Base-by-base conservation (phyloP, 495 filamentous ascomycete species). In the Parachaetomium inaequale region DNA sequence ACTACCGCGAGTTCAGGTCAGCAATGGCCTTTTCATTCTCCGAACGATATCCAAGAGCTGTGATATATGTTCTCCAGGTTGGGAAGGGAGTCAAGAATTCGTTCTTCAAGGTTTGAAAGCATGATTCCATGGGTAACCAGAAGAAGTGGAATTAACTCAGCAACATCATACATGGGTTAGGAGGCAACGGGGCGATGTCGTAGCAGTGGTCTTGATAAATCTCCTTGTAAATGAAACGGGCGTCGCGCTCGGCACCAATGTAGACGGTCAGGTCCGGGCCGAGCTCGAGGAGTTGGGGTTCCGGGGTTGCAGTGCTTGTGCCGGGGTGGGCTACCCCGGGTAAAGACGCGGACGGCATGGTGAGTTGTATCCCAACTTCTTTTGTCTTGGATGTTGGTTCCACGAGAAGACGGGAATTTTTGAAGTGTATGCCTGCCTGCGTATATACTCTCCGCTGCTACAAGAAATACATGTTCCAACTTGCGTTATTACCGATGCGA, bases 171-270 rank as follows among this genome's bases (percentile, higher is more conserved):
- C 42, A 45, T 2, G 42, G 42, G 42, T 45, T 19, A n/a, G n/a
- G 17, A 45, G 42, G 42, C 42, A 45, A 45, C 7, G 15, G 5
- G 15, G 42, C 42, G 2, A 45, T 45, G 42, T 45, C 42, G 42
- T 45, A 45, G 17, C 42, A 45, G 42, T 45, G 42, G 42, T 45
- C 42, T 45, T 45, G 2, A 21, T 45, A 45, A 15, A 45, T 45
- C 42, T 45, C 42, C 42, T 45, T 45, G 42, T 45, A 45, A n/a
- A 45, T 45, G 17, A 45, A 45, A 45, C 42, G 42, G 42, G 42
- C 42, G 42, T 45, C 42, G 42, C 42, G 42, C 42, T 45, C 42
- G 15, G 42, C 42, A 21, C 42, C 42, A 15, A 45, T n/a, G 42
- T 45, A 45, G 42, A 45, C 42, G 42, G 42, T 3, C 11, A 45